A percentile compares a stretch with the other conserved stretches of the same genome.
Evolutionary conservation across 805 yeast genomes (phyloP).

Genomic region (Starmera dryadoides): DNA sequence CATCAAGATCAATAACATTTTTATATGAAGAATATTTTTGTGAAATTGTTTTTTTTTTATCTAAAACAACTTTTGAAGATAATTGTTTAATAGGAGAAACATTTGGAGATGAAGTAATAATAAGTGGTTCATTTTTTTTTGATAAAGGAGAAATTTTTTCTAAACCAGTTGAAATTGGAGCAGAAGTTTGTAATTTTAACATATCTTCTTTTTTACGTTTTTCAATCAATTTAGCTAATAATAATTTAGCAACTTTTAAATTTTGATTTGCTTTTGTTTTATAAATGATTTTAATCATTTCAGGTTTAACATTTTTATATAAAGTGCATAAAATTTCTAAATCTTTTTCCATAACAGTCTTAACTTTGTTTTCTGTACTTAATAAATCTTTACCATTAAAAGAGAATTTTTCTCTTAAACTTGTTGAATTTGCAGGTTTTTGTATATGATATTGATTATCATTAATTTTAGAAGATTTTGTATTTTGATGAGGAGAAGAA

Average conservation of each 20-base stretch:
- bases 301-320: constrained; percentile 25
- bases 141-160: not conserved
- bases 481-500: constrained; percentile 34
- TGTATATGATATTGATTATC: constrained; percentile 1
- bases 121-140: constrained; percentile 4
- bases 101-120: constrained; percentile 20
- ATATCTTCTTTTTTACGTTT: constrained; percentile 17
- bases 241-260: constrained; percentile 24
- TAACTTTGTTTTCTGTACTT: constrained; percentile 3
- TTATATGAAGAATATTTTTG: constrained; percentile 25
- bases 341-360: constrained; percentile 10
- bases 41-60: constrained; percentile 28
- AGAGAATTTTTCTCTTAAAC: constrained; percentile 35
- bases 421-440: constrained; percentile 4
- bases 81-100: constrained; percentile 15
- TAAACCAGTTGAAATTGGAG: not conserved
- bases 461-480: constrained; percentile 1
- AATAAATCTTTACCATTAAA: constrained; percentile 24
- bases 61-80: constrained; percentile 30
- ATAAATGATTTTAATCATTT: constrained; percentile 30
- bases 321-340: constrained; percentile 18
- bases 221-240: constrained; percentile 24
- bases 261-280: constrained; percentile 27
- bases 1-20: constrained; percentile 10
- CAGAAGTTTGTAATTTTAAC: constrained; percentile 1